These are phyloP conservation scores for Tricholoma matsutake DNA, from an alignment of 768 basidiomycete species.

Conservation along the genomic window DNA sequence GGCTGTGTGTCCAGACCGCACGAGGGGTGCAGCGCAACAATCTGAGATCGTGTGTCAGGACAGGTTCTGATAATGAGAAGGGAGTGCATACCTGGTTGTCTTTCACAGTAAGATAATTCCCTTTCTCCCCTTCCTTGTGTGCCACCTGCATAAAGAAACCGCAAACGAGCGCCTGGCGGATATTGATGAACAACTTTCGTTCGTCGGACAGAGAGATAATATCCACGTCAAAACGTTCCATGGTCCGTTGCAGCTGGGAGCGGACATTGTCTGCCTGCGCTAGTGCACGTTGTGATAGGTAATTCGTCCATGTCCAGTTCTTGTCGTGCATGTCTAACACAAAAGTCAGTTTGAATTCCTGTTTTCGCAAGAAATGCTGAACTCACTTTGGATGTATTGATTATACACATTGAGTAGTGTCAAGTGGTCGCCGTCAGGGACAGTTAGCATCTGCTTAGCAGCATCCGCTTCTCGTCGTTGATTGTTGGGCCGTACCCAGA, in stretches of 20 bases:
- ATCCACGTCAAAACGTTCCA: conserved; percentile 88
- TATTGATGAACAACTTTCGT: conserved; percentile 65
- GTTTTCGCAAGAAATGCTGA: not conserved
- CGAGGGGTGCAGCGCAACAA: conserved; percentile 79
- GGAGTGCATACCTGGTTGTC: conserved; percentile 76
- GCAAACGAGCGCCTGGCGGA: conserved; percentile 81
- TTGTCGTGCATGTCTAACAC: conserved; percentile 68
- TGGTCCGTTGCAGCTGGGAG: conserved; percentile 79
- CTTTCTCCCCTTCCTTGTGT: conserved; percentile 90
- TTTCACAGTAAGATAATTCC: conserved; percentile 86
- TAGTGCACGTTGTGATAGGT: conserved; percentile 78
- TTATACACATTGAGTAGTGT: conserved; percentile 96
- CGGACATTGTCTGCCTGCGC: conserved; percentile 93
- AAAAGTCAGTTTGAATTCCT: not conserved
- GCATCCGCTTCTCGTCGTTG: conserved; percentile 88
- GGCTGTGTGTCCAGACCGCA: conserved; percentile 86
- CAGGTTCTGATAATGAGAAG: not conserved
- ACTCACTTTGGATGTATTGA: conserved; percentile 79
- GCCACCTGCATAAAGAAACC: conserved; percentile 99
- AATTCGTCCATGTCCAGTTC: conserved; percentile 91
- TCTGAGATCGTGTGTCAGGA: conserved; percentile 29
- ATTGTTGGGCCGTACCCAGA: conserved; percentile 91
- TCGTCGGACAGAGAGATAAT: conserved; percentile 67
- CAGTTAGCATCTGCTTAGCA: conserved; percentile 82
- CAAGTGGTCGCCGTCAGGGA: conserved; percentile 96